Conservation (phyloP, 2,329 filamentous ascomycete genomes). For the Alternaria sp. region DNA sequence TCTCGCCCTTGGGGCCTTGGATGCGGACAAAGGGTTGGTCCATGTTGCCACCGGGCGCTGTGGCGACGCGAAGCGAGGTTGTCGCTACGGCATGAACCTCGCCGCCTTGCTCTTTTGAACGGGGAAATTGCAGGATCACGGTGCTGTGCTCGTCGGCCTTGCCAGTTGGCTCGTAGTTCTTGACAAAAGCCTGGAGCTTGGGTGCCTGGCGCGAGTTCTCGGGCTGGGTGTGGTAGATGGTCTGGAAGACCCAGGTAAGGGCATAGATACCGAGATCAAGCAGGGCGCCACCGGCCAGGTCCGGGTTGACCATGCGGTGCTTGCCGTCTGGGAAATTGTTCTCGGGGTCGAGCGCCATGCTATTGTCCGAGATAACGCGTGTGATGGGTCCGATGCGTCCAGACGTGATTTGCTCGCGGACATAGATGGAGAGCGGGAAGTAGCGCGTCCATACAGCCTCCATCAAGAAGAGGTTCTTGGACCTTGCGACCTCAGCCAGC, state of each 20-base stretch:
- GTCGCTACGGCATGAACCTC: slow-evolving; percentile 75
- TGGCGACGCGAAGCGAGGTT: slow-evolving; percentile 51
- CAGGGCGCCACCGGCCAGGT: slow-evolving; percentile 81
- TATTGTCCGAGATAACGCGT: slow-evolving; percentile 65
- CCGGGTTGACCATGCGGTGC: slow-evolving; percentile 81
- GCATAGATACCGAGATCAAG: slow-evolving; percentile 89
- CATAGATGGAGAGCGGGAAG: slow-evolving; percentile 81
- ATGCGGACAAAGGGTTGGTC: slow-evolving; percentile 75
- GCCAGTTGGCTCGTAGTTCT: slow-evolving; percentile 74
- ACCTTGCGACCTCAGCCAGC: slow-evolving; percentile 72
- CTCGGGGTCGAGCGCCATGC: slow-evolving; percentile 66
- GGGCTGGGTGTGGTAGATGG: slow-evolving; percentile 80
- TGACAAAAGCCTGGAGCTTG: slow-evolving; percentile 68
- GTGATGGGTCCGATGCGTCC: slow-evolving; percentile 63
- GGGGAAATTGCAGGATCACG: slow-evolving; percentile 78
- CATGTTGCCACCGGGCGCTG: slow-evolving; percentile 62
- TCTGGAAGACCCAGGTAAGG: slow-evolving; percentile 89
- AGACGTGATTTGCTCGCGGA: slow-evolving; percentile 69
- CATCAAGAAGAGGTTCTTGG: slow-evolving; percentile 64
- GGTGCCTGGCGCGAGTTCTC: slow-evolving; percentile 69
- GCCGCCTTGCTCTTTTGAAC: slow-evolving; percentile 55
- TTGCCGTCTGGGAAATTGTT: slow-evolving; percentile 57
- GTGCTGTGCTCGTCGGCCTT: slow-evolving; percentile 81
- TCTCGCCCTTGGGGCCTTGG: slow-evolving; percentile 80
- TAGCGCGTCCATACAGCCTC: slow-evolving; percentile 85